Base-by-base conservation (phyloP, 805 yeast species). In the Wickerhamiella azymoides region DNA sequence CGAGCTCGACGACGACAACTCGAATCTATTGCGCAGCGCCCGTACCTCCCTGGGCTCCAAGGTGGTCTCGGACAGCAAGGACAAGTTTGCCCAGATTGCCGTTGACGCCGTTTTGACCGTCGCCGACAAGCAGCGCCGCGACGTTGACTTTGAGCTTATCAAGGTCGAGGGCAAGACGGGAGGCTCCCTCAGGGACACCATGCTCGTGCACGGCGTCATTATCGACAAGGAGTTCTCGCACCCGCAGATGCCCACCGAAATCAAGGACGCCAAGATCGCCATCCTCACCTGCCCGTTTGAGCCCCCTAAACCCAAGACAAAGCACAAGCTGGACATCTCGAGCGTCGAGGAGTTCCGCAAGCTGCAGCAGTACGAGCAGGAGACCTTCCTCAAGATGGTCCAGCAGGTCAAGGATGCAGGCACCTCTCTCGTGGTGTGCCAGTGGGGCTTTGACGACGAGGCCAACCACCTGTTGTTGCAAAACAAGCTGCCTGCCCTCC, bases 361-460 rank as follows among this genome's bases (percentile, higher is more conserved):
- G 52, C 73, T 92, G 61, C 98, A 93, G 68, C 76, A 75, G 44
- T 92, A 92, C 64, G 99, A 92, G 70, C 89, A 81, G 55, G 79
- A 80, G 52, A 86, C 85, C 63, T 92, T 92, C 61, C 74, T 71
- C 60, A 85, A 84, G 62, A 92, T 92, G 98, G 86, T 92, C 49
- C 71, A 79, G 49, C 67, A 71, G 51, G 93, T 92, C 46, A 88
- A 92, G 66, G 75, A 73, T 21, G 73, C 94, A 0, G 97, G 97
- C 36, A 97, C 98, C 25, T 89, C 88, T 63, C 76, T 89, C 47
- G 98, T 89, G 44, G 89, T 93, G 35, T 92, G 98, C 68, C 98
- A 89, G 69, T 89, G 98, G 98, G 98, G 98, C 14, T 92, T 89
- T 58, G 98, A 89, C 64, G 98, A 89, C 63, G 98, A 89, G 69